phyloP scores from a whole-genome alignment of 495 filamentous ascomycete species.

The Pyrenopolyporus hunteri region DNA sequence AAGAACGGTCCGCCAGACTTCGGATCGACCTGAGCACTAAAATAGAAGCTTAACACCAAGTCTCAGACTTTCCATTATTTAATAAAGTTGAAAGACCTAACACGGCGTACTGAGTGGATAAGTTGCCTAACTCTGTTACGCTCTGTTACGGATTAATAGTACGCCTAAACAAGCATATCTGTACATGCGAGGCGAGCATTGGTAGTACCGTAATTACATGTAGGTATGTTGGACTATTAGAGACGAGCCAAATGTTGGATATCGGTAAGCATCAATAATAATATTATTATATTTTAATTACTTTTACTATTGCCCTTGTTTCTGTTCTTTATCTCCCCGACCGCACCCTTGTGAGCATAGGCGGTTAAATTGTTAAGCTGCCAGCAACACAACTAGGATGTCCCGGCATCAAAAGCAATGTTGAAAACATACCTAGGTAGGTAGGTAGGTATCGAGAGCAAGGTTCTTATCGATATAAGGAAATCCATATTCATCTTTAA shows the following conservation, averaged over 20 bases:
- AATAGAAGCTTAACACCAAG: conserved; percentile 24
- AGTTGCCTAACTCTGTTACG: background rate
- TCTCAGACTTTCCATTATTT: background rate
- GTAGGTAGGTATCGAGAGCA: too few species aligned
- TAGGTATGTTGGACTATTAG: background rate
- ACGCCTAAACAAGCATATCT: too few species aligned
- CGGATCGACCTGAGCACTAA: background rate
- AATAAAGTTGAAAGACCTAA: background rate
- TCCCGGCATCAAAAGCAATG: conserved; percentile 25
- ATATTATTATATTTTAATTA: too few species aligned
- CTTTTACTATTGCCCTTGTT: background rate
- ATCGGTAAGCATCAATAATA: conserved; percentile 12
- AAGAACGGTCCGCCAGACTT: conserved; percentile 22
- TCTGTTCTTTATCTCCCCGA: background rate
- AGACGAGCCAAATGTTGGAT: background rate
- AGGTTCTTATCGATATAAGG: conserved; percentile 12
- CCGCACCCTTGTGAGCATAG: conserved; percentile 25
- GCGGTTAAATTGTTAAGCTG: background rate
- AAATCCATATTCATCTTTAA: conserved; percentile 14
- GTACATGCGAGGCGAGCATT: too few species aligned
- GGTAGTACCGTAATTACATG: too few species aligned
- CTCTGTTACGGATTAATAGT: background rate
- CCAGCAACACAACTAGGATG: conserved; percentile 11
- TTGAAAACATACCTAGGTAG: conserved; percentile 24
- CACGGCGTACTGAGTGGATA: background rate